These are phyloP conservation scores for Teratosphaeria zuluensis DNA, from an alignment of 2,329 filamentous ascomycete genomes.

Conservation along the genomic window DNA sequence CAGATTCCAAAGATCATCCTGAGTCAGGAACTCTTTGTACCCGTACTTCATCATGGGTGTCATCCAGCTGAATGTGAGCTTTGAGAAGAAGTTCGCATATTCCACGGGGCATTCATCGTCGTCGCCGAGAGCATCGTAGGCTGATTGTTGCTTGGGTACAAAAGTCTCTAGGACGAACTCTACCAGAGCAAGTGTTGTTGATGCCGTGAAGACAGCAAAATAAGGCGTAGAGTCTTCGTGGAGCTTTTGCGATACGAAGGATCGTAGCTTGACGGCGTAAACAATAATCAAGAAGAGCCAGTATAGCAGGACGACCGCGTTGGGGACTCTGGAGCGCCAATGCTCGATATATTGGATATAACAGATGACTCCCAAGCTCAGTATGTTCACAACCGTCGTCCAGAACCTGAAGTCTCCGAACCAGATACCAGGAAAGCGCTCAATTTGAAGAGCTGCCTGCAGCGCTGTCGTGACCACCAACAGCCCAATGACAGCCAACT, in stretches of 20 bases:
- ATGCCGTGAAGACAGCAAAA: constrained; percentile 66
- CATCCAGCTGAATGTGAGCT: constrained; percentile 96
- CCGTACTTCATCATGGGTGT: constrained; percentile 94
- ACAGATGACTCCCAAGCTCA: constrained; percentile 66
- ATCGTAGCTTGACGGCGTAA: constrained; percentile 74
- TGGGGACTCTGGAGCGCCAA: constrained; percentile 69
- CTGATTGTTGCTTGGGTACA: constrained; percentile 66
- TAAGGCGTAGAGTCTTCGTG: constrained; percentile 59
- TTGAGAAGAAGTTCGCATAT: constrained; percentile 88
- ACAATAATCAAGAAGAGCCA: constrained; percentile 80
- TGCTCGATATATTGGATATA: constrained; percentile 80
- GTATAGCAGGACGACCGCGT: constrained; percentile 82
- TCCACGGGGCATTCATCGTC: constrained; percentile 70
- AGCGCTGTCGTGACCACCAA: constrained; percentile 59
- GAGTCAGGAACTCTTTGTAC: constrained; percentile 82
- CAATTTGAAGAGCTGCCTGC: constrained; percentile 68
- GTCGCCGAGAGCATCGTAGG: constrained; percentile 57
- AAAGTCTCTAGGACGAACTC: constrained; percentile 80
- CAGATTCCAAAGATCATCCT: constrained; percentile 92
- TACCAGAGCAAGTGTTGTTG: constrained; percentile 56
- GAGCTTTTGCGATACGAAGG: constrained; percentile 67
- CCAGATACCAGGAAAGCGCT: constrained; percentile 60
- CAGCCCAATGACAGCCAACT: constrained; percentile 62
- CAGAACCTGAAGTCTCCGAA: constrained; percentile 76
- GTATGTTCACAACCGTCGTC: constrained; percentile 61